phyloP scores from a whole-genome alignment of 805 yeast genomes.

The Candida wancherniae region DNA sequence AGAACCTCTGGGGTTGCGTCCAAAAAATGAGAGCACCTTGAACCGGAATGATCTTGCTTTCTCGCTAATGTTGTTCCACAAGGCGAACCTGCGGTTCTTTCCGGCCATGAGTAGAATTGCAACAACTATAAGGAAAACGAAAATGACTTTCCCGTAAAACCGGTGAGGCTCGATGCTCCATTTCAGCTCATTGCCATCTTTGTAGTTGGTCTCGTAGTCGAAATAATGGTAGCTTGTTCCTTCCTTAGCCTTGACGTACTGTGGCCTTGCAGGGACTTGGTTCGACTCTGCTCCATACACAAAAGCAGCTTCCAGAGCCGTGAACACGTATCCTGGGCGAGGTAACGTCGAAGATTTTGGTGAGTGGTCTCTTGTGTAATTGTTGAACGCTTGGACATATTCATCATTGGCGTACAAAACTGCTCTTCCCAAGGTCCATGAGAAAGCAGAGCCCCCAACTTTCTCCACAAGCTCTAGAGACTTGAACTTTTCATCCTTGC shows the following conservation, averaged over 20 bases:
- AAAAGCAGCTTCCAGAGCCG: constrained; percentile 45
- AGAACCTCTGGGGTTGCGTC: too few species aligned
- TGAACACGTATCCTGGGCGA: constrained; percentile 46
- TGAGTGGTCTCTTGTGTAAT: constrained; percentile 18
- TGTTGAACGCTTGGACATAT: constrained; percentile 39
- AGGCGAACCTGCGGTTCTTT: too few species aligned
- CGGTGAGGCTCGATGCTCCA: constrained; percentile 43
- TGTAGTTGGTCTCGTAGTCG: constrained; percentile 28
- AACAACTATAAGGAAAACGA: constrained; percentile 21
- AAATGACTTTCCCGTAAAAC: constrained; percentile 34
- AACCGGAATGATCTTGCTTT: too few species aligned
- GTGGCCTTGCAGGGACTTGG: constrained; percentile 41
- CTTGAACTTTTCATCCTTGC: constrained; percentile 21
- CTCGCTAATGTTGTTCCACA: too few species aligned
- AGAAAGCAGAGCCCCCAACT: constrained; percentile 39
- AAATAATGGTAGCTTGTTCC: constrained; percentile 19
- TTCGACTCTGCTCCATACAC: constrained; percentile 50
- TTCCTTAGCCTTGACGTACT: constrained; percentile 20
- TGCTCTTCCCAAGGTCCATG: constrained; percentile 61
- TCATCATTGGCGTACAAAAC: constrained; percentile 57
- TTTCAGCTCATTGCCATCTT: constrained; percentile 31
- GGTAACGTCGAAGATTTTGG: constrained; percentile 12
- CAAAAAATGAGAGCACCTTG: too few species aligned
- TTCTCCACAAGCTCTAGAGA: constrained; percentile 43
- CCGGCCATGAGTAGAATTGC: constrained; percentile 34